Evolutionary conservation across 208 protist species (phyloP).

Genomic region (Leishmania turanica): DNA sequence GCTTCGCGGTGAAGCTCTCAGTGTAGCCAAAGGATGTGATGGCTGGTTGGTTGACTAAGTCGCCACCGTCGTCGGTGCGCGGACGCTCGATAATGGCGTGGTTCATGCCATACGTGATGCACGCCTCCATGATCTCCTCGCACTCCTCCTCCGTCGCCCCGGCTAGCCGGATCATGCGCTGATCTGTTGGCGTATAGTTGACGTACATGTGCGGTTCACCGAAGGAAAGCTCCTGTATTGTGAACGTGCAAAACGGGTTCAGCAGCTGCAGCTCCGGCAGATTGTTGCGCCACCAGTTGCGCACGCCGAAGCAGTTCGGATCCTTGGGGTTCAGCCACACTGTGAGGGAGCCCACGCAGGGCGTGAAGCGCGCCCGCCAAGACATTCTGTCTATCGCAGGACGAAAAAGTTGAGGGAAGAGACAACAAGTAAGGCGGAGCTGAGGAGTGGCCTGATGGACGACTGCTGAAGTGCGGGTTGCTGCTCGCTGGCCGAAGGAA

Average conservation of each 20-base stretch:
- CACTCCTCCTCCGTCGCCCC: conserved; percentile 90
- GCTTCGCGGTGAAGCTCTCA: conserved; percentile 86
- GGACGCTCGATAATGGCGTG: conserved; percentile 88
- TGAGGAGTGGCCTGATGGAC: not conserved
- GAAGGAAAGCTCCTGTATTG: conserved; percentile 90
- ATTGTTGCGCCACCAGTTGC: conserved; percentile 93
- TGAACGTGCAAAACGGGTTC: conserved; percentile 90
- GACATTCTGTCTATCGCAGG: conserved; percentile 53
- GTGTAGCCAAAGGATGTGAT: conserved; percentile 91
- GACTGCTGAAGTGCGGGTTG: not conserved
- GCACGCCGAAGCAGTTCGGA: conserved; percentile 91
- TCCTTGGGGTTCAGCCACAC: conserved; percentile 94
- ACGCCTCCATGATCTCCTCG: conserved; percentile 91
- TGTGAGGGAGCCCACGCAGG: conserved; percentile 79
- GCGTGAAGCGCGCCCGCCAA: conserved; percentile 90
- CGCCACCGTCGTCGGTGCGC: conserved; percentile 85
- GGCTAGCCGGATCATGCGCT: conserved; percentile 88
- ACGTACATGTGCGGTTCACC: conserved; percentile 93
- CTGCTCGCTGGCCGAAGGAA: not conserved
- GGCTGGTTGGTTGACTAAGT: conserved; percentile 84
- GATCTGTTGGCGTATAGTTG: conserved; percentile 87
- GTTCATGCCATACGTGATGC: conserved; percentile 89
- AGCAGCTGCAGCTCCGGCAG: conserved; percentile 90
- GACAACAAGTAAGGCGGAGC: not conserved
- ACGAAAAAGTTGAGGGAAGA: not conserved